Evolutionary conservation across 1,284 basidiomycete genomes (phyloP).

Genomic region (Lignosus rhinocerotis): DNA sequence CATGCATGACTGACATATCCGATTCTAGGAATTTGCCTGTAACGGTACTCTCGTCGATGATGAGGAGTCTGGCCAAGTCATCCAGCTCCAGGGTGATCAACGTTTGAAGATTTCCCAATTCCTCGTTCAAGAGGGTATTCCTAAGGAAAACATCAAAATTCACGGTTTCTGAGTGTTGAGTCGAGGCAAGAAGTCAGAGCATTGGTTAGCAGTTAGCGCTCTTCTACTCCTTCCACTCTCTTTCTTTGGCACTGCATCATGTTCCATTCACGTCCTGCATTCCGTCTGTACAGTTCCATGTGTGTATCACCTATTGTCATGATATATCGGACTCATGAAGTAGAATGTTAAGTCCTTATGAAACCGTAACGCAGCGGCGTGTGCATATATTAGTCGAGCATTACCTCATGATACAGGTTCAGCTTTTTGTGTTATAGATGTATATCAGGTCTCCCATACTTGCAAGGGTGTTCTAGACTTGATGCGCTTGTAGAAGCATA

Average conservation of each 20-base stretch:
- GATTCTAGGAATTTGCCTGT: slow-evolving; percentile 91
- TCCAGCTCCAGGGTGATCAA: slow-evolving; percentile 99
- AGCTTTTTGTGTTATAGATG: too few species aligned
- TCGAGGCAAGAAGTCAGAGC: slow-evolving; percentile 23
- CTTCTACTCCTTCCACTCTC: slow-evolving; percentile 20
- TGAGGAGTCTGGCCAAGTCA: slow-evolving; percentile 96
- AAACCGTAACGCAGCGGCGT: not conserved
- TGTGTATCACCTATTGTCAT: slow-evolving; percentile 31
- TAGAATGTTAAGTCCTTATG: not conserved
- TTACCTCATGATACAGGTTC: too few species aligned
- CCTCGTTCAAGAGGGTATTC: slow-evolving; percentile 77
- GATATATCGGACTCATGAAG: slow-evolving; percentile 30
- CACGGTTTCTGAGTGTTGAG: slow-evolving; percentile 74
- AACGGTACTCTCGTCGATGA: slow-evolving; percentile 98
- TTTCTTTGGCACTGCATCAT: slow-evolving; percentile 11
- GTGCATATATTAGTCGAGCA: too few species aligned
- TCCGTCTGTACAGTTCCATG: slow-evolving; percentile 24
- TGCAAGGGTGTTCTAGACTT: too few species aligned
- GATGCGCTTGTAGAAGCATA: too few species aligned
- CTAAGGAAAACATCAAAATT: slow-evolving; percentile 76
- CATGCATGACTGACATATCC: slow-evolving; percentile 4
- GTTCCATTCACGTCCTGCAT: slow-evolving; percentile 17
- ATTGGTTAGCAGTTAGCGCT: slow-evolving; percentile 15
- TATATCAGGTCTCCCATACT: too few species aligned
- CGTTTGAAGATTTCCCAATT: slow-evolving; percentile 88